Conservation (phyloP, 768 basidiomycete species). For the Phaeolepiota aurea region DNA sequence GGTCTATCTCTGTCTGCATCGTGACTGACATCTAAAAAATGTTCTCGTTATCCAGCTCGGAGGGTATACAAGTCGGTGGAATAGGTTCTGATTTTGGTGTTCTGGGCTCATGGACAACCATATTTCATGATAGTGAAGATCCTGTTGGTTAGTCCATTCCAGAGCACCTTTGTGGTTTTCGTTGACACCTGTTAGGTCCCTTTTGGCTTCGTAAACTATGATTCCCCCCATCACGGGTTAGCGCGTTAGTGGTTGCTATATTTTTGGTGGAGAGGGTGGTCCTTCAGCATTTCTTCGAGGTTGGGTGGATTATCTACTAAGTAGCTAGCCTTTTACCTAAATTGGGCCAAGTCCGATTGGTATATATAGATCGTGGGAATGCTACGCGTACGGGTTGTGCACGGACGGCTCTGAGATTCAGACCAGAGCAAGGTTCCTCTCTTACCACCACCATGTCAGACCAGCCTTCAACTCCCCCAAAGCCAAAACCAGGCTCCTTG, state of each 20-base stretch:
- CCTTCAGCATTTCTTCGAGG: no score
- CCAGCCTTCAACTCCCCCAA: slow-evolving; percentile 41
- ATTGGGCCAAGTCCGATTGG: no score
- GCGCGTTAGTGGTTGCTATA: no score
- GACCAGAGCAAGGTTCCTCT: no score
- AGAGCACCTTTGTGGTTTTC: not conserved
- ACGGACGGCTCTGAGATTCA: not conserved
- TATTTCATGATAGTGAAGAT: slow-evolving; percentile 34
- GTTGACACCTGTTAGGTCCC: slow-evolving; percentile 16
- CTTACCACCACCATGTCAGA: slow-evolving; percentile 43
- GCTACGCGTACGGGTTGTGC: not conserved
- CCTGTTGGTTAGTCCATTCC: slow-evolving; percentile 29
- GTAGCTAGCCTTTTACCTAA: no score
- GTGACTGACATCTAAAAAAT: no score
- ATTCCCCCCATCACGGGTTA: no score
- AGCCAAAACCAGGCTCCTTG: slow-evolving; percentile 68
- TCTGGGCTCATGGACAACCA: slow-evolving; percentile 42
- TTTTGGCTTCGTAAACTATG: slow-evolving; percentile 25
- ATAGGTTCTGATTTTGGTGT: slow-evolving; percentile 52
- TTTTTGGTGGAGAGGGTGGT: no score
- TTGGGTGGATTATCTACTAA: not conserved
- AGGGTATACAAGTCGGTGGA: slow-evolving; percentile 54
- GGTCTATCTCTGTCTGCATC: slow-evolving; percentile 2
- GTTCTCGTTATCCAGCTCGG: slow-evolving; percentile 31
- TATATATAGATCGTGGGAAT: not conserved